These are phyloP conservation scores for Yamadazyma sp. DNA, from an alignment of 1,139 yeast species.

Conservation along the genomic window DNA sequence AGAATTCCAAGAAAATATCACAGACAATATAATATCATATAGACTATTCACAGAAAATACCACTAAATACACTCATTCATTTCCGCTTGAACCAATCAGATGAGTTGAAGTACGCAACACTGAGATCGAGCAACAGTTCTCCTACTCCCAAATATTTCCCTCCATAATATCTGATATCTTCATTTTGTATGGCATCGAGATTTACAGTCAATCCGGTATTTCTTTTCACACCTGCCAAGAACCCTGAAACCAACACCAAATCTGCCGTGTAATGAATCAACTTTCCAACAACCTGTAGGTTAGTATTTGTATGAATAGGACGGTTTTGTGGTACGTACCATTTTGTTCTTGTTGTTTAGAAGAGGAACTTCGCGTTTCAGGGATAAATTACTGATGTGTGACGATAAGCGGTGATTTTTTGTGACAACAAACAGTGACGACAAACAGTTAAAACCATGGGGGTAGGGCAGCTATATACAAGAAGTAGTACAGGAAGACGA, in stretches of 20 bases:
- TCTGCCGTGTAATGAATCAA: constrained; percentile 70
- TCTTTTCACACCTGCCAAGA: constrained; percentile 87
- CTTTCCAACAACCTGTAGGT: constrained; percentile 41
- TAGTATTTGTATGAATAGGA: constrained; percentile 3
- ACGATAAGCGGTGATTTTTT: not conserved
- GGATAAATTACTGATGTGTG: not conserved
- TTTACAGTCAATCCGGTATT: constrained; percentile 73
- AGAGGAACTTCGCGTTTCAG: not conserved
- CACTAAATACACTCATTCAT: constrained; percentile 3
- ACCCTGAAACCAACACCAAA: constrained; percentile 73
- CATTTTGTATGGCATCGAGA: constrained; percentile 30
- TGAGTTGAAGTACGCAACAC: constrained; percentile 69
- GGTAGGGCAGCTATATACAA: too few relatives aligned
- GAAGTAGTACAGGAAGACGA: too few relatives aligned
- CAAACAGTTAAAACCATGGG: too few relatives aligned
- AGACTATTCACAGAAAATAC: not conserved
- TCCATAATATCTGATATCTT: constrained; percentile 59
- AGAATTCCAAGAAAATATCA: too few relatives aligned
- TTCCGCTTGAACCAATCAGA: constrained; percentile 64
- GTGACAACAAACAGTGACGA: not conserved
- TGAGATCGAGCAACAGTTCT: constrained; percentile 76
- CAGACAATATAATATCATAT: too few relatives aligned
- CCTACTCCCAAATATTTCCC: constrained; percentile 76
- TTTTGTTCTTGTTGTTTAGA: not conserved
- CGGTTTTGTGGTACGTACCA: not conserved